Percentiles rank a stretch among this genome's conserved stretches.
These are phyloP conservation scores for Penicillium sclerotiorum DNA, from an alignment of 2,329 filamentous ascomycete genomes.

Conservation along the genomic window DNA sequence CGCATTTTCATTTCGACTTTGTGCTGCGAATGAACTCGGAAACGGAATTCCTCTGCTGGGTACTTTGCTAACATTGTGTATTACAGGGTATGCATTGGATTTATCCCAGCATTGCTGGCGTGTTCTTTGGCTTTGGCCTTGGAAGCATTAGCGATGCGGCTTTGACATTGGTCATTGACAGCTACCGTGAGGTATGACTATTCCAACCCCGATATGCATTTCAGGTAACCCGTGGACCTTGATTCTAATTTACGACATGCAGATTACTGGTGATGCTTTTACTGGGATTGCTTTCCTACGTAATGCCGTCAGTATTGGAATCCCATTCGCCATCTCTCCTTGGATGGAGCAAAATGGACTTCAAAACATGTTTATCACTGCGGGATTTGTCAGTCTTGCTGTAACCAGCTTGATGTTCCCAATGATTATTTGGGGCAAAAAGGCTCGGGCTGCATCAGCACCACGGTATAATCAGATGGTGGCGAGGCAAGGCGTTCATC, in stretches of 20 bases:
- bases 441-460: slow-evolving; percentile 12
- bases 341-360: slow-evolving; percentile 31
- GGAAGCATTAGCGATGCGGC: slow-evolving; percentile 41
- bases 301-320: slow-evolving; percentile 34
- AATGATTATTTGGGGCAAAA: slow-evolving; percentile 29
- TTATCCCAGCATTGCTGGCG: slow-evolving; percentile 41
- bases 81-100: slow-evolving; percentile 49
- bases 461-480: slow-evolving; percentile 18
- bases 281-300: slow-evolving; percentile 35
- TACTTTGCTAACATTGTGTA: not conserved
- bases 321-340: slow-evolving; percentile 34
- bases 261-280: slow-evolving; percentile 32
- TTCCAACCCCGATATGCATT: not conserved
- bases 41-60: not conserved
- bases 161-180: slow-evolving; percentile 25
- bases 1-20: not conserved
- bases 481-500: slow-evolving; percentile 5
- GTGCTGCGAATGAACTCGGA: too few species aligned
- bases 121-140: slow-evolving; percentile 43
- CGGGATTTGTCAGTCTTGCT: slow-evolving; percentile 28
- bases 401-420: slow-evolving; percentile 21
- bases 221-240: not conserved
- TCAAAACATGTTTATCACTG: slow-evolving; percentile 31
- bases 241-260: not conserved
- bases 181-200: slow-evolving; percentile 38